Conservation (phyloP, 345 rosid genomes). For the Gossypium stocksii region DNA sequence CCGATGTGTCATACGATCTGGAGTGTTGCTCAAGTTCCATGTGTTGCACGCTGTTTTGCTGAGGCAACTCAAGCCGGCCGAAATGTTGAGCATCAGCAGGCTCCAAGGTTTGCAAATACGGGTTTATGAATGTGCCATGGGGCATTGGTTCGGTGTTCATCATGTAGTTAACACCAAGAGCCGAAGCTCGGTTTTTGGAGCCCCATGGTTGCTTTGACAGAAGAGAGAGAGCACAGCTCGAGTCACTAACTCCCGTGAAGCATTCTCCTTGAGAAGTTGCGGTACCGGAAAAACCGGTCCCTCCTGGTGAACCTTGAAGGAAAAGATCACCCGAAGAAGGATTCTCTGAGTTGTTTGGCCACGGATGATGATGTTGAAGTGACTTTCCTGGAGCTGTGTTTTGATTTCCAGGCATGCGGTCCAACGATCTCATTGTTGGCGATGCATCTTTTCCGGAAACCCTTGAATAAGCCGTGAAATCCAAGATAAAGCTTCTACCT, state of each 20-base stretch:
- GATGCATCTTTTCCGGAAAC: slow-evolving; percentile 12
- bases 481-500: slow-evolving; percentile 48
- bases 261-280: slow-evolving; percentile 54
- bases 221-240: slow-evolving; percentile 99
- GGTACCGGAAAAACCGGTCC: slow-evolving; percentile 48
- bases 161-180: no score
- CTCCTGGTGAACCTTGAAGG: slow-evolving; percentile 26
- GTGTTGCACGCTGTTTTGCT: slow-evolving; percentile 48
- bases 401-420: slow-evolving; percentile 24
- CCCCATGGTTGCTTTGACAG: slow-evolving; percentile 91
- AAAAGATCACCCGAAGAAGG: slow-evolving; percentile 32
- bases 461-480: slow-evolving; percentile 43
- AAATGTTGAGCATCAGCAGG: slow-evolving; percentile 28
- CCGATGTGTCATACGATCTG: slow-evolving; percentile 49
- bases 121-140: slow-evolving; percentile 35
- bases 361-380: slow-evolving; percentile 22
- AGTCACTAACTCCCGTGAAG: slow-evolving; percentile 59
- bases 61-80: slow-evolving; percentile 49
- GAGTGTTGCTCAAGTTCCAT: slow-evolving; percentile 46
- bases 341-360: slow-evolving; percentile 43
- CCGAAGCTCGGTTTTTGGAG: slow-evolving; percentile 35
- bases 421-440: slow-evolving; percentile 31
- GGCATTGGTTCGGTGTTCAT: neutral
- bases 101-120: slow-evolving; percentile 4
- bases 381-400: slow-evolving; percentile 28